phyloP scores from a whole-genome alignment of 306 rosid species.

The Prunus mira region DNA sequence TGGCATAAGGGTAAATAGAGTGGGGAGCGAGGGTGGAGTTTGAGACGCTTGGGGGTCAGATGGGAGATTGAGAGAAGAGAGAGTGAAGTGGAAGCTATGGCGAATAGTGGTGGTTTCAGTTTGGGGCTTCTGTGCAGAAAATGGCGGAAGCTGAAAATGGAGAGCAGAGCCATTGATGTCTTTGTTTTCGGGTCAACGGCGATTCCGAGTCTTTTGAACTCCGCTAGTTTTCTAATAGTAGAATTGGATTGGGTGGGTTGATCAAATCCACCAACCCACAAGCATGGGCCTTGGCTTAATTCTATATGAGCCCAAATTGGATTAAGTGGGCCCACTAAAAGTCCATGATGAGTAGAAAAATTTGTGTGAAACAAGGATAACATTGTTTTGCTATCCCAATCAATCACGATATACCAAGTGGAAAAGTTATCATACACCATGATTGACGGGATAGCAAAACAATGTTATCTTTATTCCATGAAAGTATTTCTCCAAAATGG shows the following conservation, averaged over 20 bases:
- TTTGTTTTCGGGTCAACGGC: background rate
- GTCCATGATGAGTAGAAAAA: background rate
- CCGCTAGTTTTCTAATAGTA: too few species aligned
- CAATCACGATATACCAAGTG: too few species aligned
- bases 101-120: background rate
- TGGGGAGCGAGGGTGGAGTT: background rate
- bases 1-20: slow-evolving; percentile 9
- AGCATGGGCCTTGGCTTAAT: background rate
- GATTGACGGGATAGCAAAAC: too few species aligned
- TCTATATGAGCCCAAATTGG: background rate
- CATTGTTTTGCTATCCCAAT: too few species aligned
- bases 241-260: too few species aligned
- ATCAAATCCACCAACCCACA: too few species aligned
- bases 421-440: too few species aligned
- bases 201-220: background rate
- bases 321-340: background rate
- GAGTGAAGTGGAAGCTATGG: background rate
- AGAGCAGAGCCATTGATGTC: background rate
- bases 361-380: too few species aligned
- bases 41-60: background rate
- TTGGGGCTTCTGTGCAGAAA: background rate
- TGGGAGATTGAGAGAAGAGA: background rate
- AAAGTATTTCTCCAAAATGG: too few species aligned
- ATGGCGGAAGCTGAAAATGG: background rate
- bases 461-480: too few species aligned